These are phyloP conservation scores for Theileria annulata DNA, from an alignment of 169 alveolate genomes.

Conservation along the genomic window DNA sequence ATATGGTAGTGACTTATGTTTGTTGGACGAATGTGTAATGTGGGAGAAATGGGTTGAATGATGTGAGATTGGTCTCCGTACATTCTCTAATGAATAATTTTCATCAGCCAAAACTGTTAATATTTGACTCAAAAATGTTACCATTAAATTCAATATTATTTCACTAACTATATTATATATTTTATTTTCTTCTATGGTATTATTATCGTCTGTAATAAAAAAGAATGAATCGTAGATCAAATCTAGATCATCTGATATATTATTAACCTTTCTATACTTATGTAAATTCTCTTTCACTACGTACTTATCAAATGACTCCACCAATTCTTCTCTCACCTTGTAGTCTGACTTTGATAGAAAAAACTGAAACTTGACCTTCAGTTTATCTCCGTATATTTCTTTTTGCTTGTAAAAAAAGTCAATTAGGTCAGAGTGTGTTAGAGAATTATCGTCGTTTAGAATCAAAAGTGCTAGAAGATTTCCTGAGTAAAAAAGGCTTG, in stretches of 20 bases:
- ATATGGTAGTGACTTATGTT: background rate
- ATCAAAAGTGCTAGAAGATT: slow-evolving; percentile 14
- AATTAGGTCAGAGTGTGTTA: background rate
- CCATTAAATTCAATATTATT: background rate
- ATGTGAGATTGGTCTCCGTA: background rate
- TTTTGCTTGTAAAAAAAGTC: slow-evolving; percentile 16
- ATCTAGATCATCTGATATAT: background rate
- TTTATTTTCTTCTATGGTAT: background rate
- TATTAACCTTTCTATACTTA: background rate
- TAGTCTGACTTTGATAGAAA: background rate
- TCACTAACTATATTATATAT: background rate
- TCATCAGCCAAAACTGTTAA: background rate
- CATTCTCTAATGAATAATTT: background rate
- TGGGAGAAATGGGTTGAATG: no score
- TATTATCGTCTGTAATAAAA: background rate
- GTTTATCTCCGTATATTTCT: background rate
- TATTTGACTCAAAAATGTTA: background rate
- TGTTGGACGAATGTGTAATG: background rate
- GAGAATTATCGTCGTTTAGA: slow-evolving; percentile 25
- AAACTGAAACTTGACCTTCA: background rate
- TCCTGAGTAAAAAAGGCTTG: slow-evolving; percentile 23
- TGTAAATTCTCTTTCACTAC: background rate
- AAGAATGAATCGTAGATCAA: background rate
- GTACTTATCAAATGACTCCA: slow-evolving; percentile 3
- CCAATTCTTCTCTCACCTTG: background rate